Base-by-base conservation (phyloP, 1,284 basidiomycete species). In the Wolfiporia cocos region DNA sequence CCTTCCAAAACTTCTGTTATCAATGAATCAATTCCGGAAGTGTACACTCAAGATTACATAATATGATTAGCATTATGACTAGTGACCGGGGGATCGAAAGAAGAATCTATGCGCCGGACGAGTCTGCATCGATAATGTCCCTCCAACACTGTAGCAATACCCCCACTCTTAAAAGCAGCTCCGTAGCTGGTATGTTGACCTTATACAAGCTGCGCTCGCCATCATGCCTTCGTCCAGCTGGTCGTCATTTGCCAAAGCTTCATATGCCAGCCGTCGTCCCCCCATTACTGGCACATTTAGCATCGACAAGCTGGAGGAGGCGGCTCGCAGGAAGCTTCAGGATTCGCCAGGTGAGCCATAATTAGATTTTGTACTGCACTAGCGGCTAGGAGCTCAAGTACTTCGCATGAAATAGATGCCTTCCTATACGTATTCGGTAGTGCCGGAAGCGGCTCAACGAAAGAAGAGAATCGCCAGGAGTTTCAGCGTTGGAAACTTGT, bases 371-470 rank as follows among this genome's bases (percentile, higher is more conserved):
- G n/a, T 29, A 7, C 7, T 9, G 9, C 7, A 7, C 7, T 35
- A 84, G 81, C n/a, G n/a, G n/a, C n/a, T n/a, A n/a, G 67, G 26
- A 29, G 26, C 5, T 29, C 7, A n/a, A 9, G n/a, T n/a, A 7
- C 9, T 9, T 14, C 14, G 26, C 26, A 7, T 14, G 7, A 29
- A 29, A n/a, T n/a, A 35, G 34, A 23, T 35, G 72, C 77, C 9
- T 85, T 78, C 61, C 61, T 69, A 57, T 85, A 81, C 49, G 73
- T 78, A 3, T 67, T 69, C 42, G 79, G 78, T 26, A 74, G 70
- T 45, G 82, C 83, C 4, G 83, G 84, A 1, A 71, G 71, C 5
- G 64, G 66, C 43, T 61, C 67, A 12, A 87, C 84, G 3, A 68
- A 75, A 51, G 63, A 56, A 23, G 73, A 71, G 41, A 86, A 86